phyloP scores from a whole-genome alignment of 2,329 filamentous ascomycete species.

The Trichocomaceae sp. region DNA sequence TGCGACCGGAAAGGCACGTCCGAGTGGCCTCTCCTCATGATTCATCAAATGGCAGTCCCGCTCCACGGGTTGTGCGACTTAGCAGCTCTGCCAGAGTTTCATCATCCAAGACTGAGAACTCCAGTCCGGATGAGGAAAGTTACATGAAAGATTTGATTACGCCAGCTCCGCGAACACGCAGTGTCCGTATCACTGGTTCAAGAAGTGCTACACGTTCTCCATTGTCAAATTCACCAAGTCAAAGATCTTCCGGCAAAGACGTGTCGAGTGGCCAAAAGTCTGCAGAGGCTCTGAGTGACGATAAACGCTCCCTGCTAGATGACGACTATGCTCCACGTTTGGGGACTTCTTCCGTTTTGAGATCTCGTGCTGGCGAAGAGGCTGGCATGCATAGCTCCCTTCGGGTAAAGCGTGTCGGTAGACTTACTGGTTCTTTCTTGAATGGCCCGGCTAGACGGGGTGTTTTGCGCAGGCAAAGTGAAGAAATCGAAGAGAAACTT shows the following conservation, averaged over 20 bases:
- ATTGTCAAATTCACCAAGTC: constrained; percentile 28
- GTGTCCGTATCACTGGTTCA: constrained; percentile 36
- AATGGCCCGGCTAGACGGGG: constrained; percentile 74
- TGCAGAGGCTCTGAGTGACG: constrained; percentile 29
- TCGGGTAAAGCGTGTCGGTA: constrained; percentile 69
- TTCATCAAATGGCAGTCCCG: constrained; percentile 36
- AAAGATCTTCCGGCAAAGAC: constrained; percentile 3
- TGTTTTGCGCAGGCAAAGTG: constrained; percentile 54
- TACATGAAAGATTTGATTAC: constrained; percentile 38
- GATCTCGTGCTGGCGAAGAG: constrained; percentile 53
- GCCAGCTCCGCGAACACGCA: constrained; percentile 40
- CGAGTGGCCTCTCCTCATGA: constrained; percentile 33
- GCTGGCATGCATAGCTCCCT: constrained; percentile 64
- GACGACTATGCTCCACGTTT: constrained; percentile 30
- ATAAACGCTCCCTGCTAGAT: constrained; percentile 25
- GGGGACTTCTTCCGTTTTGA: constrained; percentile 32
- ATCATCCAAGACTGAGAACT: constrained; percentile 29
- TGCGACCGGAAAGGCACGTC: constrained; percentile 28
- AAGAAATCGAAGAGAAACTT: constrained; percentile 51
- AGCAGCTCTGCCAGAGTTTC: constrained; percentile 23
- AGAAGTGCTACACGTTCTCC: constrained; percentile 38
- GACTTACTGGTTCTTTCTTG: constrained; percentile 68
- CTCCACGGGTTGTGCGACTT: constrained; percentile 36
- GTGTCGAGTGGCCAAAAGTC: constrained; percentile 24
- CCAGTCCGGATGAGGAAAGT: constrained; percentile 21